Base-by-base conservation (phyloP, 371 early-diverging fungal genomes). In the Rhizopus stolonifer region DNA sequence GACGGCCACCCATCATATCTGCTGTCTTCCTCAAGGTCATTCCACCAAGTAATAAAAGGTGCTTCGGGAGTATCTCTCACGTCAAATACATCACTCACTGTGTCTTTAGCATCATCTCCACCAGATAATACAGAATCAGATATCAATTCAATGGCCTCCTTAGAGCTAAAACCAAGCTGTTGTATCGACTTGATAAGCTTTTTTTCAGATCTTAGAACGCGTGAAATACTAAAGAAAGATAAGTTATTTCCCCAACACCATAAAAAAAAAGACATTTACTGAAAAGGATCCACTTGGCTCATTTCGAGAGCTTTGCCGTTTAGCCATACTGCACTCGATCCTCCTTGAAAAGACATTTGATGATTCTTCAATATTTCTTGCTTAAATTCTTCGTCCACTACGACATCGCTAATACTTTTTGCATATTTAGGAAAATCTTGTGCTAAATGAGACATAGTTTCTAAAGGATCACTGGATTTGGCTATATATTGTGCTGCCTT, bases 391-490 rank as follows among this genome's bases (percentile, higher is more conserved):
- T 48, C 25, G 45, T 80, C 55, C 18, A 78, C 21, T 3, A 64
- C 61, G 14, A 80, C 32, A 14, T 77, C 67, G 8, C 82, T 78
- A 25, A 95, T 61, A 31, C 80, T 61, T 54, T 88, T 86, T 5
- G 92, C 88, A 58, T 91, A 87, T 56, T 89, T 89, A 0, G 94
- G 96, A 56, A 93, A 87, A 61, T 94, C 86, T 56, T 91, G 92
- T 0, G 84, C 60, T 4, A 93, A 54, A 50, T 80, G 81, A 15
- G 69, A 70, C 33, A 94, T 70, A 0, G 86, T 70, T 4, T 65
- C 58, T 4, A 94, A 58, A 8, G 91, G 88, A 22, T 85, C 58
- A 3, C 70, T 49, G 2, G 84, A 72, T 31, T 73, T 54, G 11
- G 84, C 54, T 32, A 94, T 68, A 56, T 83, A 83, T 47, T 87